phyloP scores from a whole-genome alignment of 2,329 filamentous ascomycete genomes.

The Thelonectria blattea region DNA sequence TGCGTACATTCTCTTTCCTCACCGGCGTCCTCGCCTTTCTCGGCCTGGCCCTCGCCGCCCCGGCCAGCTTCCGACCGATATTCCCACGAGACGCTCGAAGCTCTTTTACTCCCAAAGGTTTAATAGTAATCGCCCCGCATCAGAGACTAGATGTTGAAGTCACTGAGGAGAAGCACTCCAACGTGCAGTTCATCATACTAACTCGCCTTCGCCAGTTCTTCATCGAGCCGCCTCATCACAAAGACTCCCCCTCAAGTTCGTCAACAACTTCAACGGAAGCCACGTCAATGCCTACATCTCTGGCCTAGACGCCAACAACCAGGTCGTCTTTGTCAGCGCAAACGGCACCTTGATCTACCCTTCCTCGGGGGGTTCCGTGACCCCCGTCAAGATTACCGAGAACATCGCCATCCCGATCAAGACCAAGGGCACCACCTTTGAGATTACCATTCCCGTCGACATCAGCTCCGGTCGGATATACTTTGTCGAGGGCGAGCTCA shows the following conservation, averaged over 20 bases:
- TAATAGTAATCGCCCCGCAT: slow-evolving; percentile 41
- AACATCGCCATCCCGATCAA: slow-evolving; percentile 53
- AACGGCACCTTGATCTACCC: slow-evolving; percentile 52
- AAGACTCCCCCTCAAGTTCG: slow-evolving; percentile 41
- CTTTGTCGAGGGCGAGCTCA: slow-evolving; percentile 50
- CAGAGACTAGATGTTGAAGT: slow-evolving; percentile 41
- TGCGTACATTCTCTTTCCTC: slow-evolving; percentile 35
- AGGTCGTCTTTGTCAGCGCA: slow-evolving; percentile 51
- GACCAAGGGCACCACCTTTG: slow-evolving; percentile 44
- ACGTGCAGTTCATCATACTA: slow-evolving; percentile 39
- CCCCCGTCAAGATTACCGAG: slow-evolving; percentile 46
- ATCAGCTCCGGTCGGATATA: slow-evolving; percentile 52
- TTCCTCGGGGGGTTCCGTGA: slow-evolving; percentile 41
- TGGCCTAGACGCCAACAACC: slow-evolving; percentile 48
- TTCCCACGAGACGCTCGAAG: slow-evolving; percentile 20
- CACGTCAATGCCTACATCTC: slow-evolving; percentile 53
- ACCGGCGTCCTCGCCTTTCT: slow-evolving; percentile 31
- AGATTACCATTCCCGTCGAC: slow-evolving; percentile 48
- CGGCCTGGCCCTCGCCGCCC: slow-evolving; percentile 25
- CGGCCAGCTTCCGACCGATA: slow-evolving; percentile 13
- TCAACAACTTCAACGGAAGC: slow-evolving; percentile 51
- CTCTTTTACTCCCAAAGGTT: slow-evolving; percentile 23
- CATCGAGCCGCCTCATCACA: slow-evolving; percentile 1
- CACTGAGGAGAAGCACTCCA: slow-evolving; percentile 49
- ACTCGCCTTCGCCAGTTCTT: slow-evolving; percentile 10